Evolutionary conservation across 768 basidiomycete species (phyloP).

Genomic region (Serendipita sp.): DNA sequence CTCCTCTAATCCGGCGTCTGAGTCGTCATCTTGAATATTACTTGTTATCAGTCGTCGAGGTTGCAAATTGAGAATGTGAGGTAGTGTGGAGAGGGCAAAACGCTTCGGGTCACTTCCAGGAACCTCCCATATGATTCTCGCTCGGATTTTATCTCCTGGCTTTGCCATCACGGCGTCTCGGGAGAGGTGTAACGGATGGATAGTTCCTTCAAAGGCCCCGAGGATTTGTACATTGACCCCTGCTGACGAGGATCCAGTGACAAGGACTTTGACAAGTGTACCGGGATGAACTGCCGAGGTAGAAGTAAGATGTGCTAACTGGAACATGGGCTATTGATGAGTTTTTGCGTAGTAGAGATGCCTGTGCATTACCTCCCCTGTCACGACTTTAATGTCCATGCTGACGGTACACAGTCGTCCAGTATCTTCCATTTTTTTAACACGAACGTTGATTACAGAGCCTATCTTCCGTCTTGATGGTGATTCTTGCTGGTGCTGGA

Average conservation of each 20-base stretch:
- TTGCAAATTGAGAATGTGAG: conserved; percentile 48
- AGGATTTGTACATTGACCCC: conserved; percentile 81
- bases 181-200: conserved; percentile 63
- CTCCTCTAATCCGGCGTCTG: conserved; percentile 13
- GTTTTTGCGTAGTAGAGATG: background rate
- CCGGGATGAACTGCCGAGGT: conserved; percentile 78
- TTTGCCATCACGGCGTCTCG: conserved; percentile 21
- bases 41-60: background rate
- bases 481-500: conserved; percentile 14
- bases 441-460: conserved; percentile 45
- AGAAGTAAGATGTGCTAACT: conserved; percentile 58
- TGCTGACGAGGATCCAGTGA: conserved; percentile 54
- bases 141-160: conserved; percentile 55
- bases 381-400: conserved; percentile 32
- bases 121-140: conserved; percentile 69
- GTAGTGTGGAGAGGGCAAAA: conserved; percentile 63
- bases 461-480: conserved; percentile 38
- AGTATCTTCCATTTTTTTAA: conserved; percentile 53
- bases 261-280: conserved; percentile 57
- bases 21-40: conserved; percentile 19
- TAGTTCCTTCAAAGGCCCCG: conserved; percentile 82
- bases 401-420: conserved; percentile 63
- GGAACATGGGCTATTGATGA: conserved; percentile 2
- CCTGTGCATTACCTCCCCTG: conserved; percentile 30
- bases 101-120: conserved; percentile 50